A percentile compares a stretch with the other conserved stretches of the same genome.
These are phyloP conservation scores for Apiospora aurea DNA, from an alignment of 2,329 filamentous ascomycete species.

Conservation along the genomic window DNA sequence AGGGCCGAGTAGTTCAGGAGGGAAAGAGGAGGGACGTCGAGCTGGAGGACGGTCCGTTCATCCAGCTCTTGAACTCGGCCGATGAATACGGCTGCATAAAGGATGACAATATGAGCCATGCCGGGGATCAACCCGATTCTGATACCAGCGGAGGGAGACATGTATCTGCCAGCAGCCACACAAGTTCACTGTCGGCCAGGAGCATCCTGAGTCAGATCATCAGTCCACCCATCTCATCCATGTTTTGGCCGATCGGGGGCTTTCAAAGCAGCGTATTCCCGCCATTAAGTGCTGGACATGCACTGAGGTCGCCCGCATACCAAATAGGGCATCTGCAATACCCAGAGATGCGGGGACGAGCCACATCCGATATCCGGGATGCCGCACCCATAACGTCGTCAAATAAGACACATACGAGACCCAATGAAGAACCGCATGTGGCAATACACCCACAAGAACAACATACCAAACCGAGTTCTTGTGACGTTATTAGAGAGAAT, in stretches of 20 bases:
- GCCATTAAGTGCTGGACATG: not conserved
- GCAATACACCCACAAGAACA: not conserved
- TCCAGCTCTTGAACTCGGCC: conserved; percentile 31
- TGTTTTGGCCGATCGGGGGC: conserved; percentile 5
- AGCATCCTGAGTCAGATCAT: not conserved
- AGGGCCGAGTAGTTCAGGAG: conserved; percentile 71
- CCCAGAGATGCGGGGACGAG: not conserved
- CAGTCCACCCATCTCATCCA: conserved; percentile 4
- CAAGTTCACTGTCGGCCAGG: not conserved
- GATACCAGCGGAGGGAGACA: conserved; percentile 42
- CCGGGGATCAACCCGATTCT: not conserved
- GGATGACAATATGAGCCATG: not conserved
- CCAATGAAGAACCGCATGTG: not conserved
- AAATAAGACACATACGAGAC: not conserved
- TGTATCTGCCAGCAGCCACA: conserved; percentile 13
- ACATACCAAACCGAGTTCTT: too few species aligned
- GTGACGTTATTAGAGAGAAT: not conserved
- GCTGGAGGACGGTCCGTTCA: conserved; percentile 54
- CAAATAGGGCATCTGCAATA: not conserved
- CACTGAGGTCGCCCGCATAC: not conserved
- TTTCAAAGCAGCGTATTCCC: not conserved
- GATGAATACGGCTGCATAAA: not conserved
- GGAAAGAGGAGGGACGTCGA: conserved; percentile 67
- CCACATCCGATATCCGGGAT: not conserved
- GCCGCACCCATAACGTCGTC: not conserved